Conservation (phyloP, 1,284 basidiomycete genomes). For the Quambalaria eucalypti region DNA sequence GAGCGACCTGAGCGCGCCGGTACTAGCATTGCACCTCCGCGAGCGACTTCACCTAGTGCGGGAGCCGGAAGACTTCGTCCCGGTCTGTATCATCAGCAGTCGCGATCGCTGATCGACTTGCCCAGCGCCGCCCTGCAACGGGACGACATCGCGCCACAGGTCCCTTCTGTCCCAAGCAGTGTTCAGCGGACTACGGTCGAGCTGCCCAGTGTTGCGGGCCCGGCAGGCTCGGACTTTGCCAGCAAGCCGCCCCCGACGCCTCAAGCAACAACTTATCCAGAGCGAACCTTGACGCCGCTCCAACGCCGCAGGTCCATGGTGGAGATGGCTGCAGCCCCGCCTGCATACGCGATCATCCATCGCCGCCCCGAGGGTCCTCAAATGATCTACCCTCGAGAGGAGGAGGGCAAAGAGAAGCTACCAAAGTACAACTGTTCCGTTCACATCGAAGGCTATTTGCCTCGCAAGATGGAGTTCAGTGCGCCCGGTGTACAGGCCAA, state of each 20-base stretch:
- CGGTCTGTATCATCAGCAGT: constrained; percentile 35
- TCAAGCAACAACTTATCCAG: not conserved
- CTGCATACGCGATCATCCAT: constrained; percentile 38
- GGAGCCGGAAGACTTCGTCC: too few relatives aligned
- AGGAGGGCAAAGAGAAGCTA: constrained; percentile 69
- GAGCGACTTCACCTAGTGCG: not conserved
- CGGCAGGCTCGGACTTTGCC: not conserved
- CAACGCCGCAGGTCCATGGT: constrained; percentile 38
- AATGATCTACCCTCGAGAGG: constrained; percentile 31
- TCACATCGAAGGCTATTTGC: constrained; percentile 73
- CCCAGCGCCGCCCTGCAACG: constrained; percentile 52
- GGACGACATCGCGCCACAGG: constrained; percentile 61
- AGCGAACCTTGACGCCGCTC: not conserved
- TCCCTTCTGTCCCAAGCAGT: too few relatives aligned
- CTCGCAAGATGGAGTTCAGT: constrained; percentile 88
- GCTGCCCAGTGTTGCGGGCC: too few relatives aligned
- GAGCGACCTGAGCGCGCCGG: too few relatives aligned
- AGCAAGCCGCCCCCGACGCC: not conserved
- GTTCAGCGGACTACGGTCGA: not conserved
- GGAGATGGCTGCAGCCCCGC: constrained; percentile 34
- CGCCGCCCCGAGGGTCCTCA: constrained; percentile 33
- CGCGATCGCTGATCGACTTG: constrained; percentile 32
- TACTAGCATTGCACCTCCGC: too few relatives aligned
- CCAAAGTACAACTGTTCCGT: constrained; percentile 78
- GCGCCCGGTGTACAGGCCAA: constrained; percentile 73